These are phyloP conservation scores for Talaromyces pinophilus DNA, from an alignment of 2,329 filamentous ascomycete species.

Conservation along the genomic window DNA sequence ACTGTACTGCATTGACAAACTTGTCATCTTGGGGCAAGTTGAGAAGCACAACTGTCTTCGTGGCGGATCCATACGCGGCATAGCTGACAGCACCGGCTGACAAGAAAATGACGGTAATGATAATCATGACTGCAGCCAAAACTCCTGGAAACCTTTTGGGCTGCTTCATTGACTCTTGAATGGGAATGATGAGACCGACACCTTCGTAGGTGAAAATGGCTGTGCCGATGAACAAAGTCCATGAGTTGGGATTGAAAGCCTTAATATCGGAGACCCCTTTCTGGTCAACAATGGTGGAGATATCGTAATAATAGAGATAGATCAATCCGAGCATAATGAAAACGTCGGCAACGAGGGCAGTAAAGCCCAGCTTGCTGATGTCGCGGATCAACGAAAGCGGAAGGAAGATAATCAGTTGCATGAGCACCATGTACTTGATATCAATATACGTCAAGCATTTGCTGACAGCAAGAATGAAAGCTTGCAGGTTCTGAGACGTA, in stretches of 20 bases:
- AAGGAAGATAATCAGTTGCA: slow-evolving; percentile 94
- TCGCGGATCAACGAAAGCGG: slow-evolving; percentile 92
- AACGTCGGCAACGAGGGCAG: slow-evolving; percentile 86
- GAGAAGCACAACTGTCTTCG: slow-evolving; percentile 92
- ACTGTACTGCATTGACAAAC: slow-evolving; percentile 92
- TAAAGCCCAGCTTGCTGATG: slow-evolving; percentile 95
- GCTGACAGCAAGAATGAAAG: slow-evolving; percentile 88
- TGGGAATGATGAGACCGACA: slow-evolving; percentile 95
- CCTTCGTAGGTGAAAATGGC: slow-evolving; percentile 99
- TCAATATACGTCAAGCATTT: slow-evolving; percentile 82
- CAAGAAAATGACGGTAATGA: slow-evolving; percentile 88
- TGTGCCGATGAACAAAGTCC: slow-evolving; percentile 97
- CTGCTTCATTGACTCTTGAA: slow-evolving; percentile 94
- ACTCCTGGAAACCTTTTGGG: slow-evolving; percentile 89
- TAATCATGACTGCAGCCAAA: slow-evolving; percentile 86
- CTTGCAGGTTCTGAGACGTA: slow-evolving; percentile 91
- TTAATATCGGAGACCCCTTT: slow-evolving; percentile 81
- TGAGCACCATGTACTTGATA: slow-evolving; percentile 84
- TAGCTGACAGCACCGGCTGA: slow-evolving; percentile 92
- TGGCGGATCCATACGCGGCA: slow-evolving; percentile 90
- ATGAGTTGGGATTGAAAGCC: slow-evolving; percentile 85
- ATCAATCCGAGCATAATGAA: slow-evolving; percentile 92
- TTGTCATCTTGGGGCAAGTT: slow-evolving; percentile 96
- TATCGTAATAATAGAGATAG: slow-evolving; percentile 94
- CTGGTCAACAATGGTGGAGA: slow-evolving; percentile 74